Evolutionary conservation across 805 yeast species (phyloP), one percentile per base, ranked within the genome.

Genomic region (Candida silvatica): DNA sequence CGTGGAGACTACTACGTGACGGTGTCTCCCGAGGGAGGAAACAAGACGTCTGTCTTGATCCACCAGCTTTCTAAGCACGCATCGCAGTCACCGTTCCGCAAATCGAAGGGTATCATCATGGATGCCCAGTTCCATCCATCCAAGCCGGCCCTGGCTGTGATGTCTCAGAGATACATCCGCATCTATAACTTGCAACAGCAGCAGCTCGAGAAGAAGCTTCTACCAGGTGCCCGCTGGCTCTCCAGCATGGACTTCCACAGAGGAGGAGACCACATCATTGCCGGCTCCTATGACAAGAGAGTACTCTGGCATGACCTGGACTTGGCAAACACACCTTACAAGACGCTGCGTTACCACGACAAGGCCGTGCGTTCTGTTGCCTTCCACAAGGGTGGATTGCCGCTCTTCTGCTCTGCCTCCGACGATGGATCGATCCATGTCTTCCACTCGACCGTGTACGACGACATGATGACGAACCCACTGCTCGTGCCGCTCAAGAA

Each of bases 261-360:
- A 45, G 64, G 64, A 19, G 98, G 98, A 37, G 97, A 92, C 58
- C 88, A 92, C 52, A 76, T 92, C 35, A 62, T 92, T 43, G 95
- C 95, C 11, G 83, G 90, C 6, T 86, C 97, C 2, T 92, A 74
- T 58, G 98, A 92, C 59, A 87, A 88, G 68, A 74, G 97, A 47
- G 94, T 92, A 4, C 70, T 88, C 45, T 92, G 98, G 98, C 97
- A 90, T 53, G 98, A 92, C 67, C 64, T 90, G 52, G 98, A 92
- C 58, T 69, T 94, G 42, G 69, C 83, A 30, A 67, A 72, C 37
- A 85, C 94, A 32, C 98, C 98, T 20, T 92, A 87, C 67, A 92
- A 94, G 67, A 90, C 95, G 0, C 68, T 92, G 51, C 73, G 98
- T 57, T 92, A 88, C 62, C 98, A 92, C 57, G 87, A 83, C 37